Conservation (phyloP, 2,329 filamentous ascomycete species). For the Aspergillus alliaceus region DNA sequence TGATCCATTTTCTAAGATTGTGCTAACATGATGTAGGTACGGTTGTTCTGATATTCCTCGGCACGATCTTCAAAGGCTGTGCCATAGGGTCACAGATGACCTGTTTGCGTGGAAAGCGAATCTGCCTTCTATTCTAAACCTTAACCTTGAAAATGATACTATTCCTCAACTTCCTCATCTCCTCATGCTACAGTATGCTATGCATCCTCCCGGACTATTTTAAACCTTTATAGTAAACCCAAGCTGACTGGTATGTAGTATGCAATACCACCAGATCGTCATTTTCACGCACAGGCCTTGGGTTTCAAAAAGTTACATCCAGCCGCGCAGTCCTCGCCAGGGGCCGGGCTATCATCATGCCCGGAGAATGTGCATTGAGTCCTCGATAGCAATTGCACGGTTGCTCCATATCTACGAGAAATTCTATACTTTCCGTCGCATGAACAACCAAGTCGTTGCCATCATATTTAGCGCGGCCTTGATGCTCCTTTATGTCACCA, state of each 20-base stretch:
- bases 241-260: conserved; percentile 23
- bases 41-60: conserved; percentile 39
- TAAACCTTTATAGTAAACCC: not conserved
- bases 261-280: conserved; percentile 47
- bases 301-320: conserved; percentile 44
- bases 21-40: conserved; percentile 28
- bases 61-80: conserved; percentile 39
- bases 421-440: conserved; percentile 43
- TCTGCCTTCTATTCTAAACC: conserved; percentile 37
- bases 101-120: conserved; percentile 36
- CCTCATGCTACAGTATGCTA: conserved; percentile 41
- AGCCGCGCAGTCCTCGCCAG: conserved; percentile 41
- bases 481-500: conserved; percentile 40
- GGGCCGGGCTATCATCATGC: conserved; percentile 47
- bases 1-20: not conserved
- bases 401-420: conserved; percentile 44
- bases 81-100: conserved; percentile 17
- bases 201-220: not conserved
- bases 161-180: conserved; percentile 40
- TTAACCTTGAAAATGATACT: conserved; percentile 33
- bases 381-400: conserved; percentile 40
- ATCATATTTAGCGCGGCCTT: conserved; percentile 47
- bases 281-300: conserved; percentile 48
- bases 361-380: conserved; percentile 44
- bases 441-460: conserved; percentile 46